These are phyloP conservation scores for Exophiala calicioides DNA, from an alignment of 2,329 filamentous ascomycete genomes.

Conservation along the genomic window DNA sequence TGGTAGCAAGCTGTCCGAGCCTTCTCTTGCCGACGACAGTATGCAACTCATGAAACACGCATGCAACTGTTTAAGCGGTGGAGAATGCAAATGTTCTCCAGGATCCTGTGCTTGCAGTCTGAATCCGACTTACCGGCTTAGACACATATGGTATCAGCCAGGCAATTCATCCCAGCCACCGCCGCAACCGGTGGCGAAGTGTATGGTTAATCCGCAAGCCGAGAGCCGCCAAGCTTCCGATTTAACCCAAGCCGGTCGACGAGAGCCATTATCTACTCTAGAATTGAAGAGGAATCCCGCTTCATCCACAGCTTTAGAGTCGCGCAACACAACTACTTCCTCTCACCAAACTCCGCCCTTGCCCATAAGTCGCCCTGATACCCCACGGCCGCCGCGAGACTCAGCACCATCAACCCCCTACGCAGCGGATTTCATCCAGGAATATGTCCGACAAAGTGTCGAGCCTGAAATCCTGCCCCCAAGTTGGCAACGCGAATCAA, in stretches of 20 bases:
- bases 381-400: slow-evolving; percentile 12
- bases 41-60: too few relatives aligned
- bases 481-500: slow-evolving; percentile 20
- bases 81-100: background rate
- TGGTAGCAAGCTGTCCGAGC: background rate
- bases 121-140: too few relatives aligned
- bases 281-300: background rate
- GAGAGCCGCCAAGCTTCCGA: too few relatives aligned
- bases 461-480: slow-evolving; percentile 18
- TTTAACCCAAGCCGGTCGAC: too few relatives aligned
- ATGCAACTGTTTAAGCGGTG: background rate
- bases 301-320: too few relatives aligned
- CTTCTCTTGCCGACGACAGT: slow-evolving; percentile 2
- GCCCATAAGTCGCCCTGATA: slow-evolving; percentile 13
- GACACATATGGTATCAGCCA: background rate
- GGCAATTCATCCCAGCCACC: background rate
- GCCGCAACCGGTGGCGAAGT: background rate
- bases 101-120: too few relatives aligned
- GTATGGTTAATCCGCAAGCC: too few relatives aligned
- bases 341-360: background rate
- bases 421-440: background rate
- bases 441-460: slow-evolving; percentile 23
- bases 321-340: background rate
- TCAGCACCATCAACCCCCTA: background rate
- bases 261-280: too few relatives aligned